Percentiles rank a stretch among this genome's conserved stretches.
Conservation (phyloP, 106 monocot species). For the Alisma plantagoaquatica region DNA sequence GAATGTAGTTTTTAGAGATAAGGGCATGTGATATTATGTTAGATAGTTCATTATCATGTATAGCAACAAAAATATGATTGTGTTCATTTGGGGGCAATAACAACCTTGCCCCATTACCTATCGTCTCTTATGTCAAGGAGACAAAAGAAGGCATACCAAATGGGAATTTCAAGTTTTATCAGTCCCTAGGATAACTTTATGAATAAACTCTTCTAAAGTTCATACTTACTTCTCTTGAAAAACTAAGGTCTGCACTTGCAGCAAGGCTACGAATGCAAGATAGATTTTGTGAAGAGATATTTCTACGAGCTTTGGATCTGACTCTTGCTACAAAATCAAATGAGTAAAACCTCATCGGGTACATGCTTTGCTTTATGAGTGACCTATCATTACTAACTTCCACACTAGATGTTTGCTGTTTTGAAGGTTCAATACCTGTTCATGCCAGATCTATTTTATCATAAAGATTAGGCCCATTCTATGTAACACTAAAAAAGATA, state of each 20-base stretch:
- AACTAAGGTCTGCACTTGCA: not conserved
- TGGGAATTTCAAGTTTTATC: slow-evolving; percentile 32
- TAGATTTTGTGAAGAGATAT: not conserved
- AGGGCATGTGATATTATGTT: slow-evolving; percentile 68
- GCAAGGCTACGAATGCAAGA: too few relatives aligned
- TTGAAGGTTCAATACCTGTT: slow-evolving; percentile 31
- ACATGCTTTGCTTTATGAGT: slow-evolving; percentile 20
- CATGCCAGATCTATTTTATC: slow-evolving; percentile 89
- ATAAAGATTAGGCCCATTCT: slow-evolving; percentile 36
- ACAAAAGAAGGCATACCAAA: slow-evolving; percentile 28
- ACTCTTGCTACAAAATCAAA: slow-evolving; percentile 53
- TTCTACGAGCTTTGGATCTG: slow-evolving; percentile 18
- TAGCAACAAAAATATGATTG: slow-evolving; percentile 36
- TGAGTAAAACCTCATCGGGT: slow-evolving; percentile 57
- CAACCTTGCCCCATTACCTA: slow-evolving; percentile 47
- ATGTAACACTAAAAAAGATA: slow-evolving; percentile 10
- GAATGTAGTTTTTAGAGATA: slow-evolving; percentile 45
- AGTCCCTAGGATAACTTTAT: slow-evolving; percentile 25
- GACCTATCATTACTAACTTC: slow-evolving; percentile 22
- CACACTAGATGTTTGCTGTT: not conserved
- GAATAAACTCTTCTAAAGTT: slow-evolving; percentile 33
- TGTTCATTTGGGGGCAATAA: slow-evolving; percentile 35
- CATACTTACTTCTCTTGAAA: not conserved
- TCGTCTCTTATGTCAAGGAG: slow-evolving; percentile 27
- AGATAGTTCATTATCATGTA: slow-evolving; percentile 79